phyloP scores from a whole-genome alignment of 257 asterid genomes.

The Paraleonurus japonicus region DNA sequence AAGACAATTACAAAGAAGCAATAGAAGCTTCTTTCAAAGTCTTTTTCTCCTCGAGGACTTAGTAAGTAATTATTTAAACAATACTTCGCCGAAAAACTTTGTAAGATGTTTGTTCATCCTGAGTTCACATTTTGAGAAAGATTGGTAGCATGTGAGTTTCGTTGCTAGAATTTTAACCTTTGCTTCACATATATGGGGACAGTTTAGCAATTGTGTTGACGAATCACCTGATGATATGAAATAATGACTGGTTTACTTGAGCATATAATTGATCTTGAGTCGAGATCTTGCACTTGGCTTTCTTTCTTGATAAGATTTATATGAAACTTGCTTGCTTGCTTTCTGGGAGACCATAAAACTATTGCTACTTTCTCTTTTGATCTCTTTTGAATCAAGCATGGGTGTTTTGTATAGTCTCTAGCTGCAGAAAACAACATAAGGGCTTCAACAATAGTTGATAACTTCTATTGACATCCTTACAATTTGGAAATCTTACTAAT shows the following conservation, averaged over 20 bases:
- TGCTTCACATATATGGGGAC: not conserved
- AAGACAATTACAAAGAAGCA: constrained; percentile 96
- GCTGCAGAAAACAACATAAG: too few species aligned
- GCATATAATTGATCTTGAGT: not conserved
- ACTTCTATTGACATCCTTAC: too few species aligned
- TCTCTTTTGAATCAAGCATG: too few species aligned
- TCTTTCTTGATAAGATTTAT: too few species aligned
- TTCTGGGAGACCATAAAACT: too few species aligned
- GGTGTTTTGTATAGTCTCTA: too few species aligned
- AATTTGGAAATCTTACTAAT: too few species aligned
- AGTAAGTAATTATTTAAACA: constrained; percentile 49
- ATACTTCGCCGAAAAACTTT: not conserved
- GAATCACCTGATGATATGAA: not conserved
- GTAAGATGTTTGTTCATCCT: not conserved
- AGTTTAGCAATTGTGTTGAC: not conserved
- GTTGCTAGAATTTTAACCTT: not conserved
- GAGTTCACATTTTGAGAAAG: constrained; percentile 10
- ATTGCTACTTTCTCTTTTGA: too few species aligned
- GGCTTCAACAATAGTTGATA: too few species aligned
- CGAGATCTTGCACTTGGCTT: not conserved
- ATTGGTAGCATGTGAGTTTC: not conserved
- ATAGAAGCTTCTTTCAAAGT: constrained; percentile 88
- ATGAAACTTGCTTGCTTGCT: too few species aligned
- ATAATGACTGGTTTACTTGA: not conserved
- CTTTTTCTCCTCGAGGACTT: constrained; percentile 81